Base-by-base conservation (phyloP, 129 eudicot species). In the Gnaphalium uliginosum region DNA sequence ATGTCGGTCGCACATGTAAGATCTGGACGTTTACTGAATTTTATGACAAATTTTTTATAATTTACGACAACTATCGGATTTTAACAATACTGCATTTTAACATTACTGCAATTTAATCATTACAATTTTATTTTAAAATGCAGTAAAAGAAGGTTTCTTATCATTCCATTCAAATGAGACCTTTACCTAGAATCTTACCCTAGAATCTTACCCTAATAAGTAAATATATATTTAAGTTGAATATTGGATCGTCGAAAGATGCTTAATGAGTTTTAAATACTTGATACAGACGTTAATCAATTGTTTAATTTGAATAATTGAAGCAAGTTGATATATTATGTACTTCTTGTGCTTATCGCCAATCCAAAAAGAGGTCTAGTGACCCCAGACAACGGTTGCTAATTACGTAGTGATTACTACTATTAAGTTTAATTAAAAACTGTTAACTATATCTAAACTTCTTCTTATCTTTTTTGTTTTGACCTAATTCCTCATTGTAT, bases 271-370 rank as follows among this genome's bases (percentile, higher is more conserved):
- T 69, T 77, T 26, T 7, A 69, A 46, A 35, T n/a, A 4, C 58
- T 46, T 77, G 76, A 69, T 60, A 59, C 4, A 1, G 76, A 77
- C 81, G 53, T 23, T 77, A 69, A 59, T 60, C 25, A 61, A 7
- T 71, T 78, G 72, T 78, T 78, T 78, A 78, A 46, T 57, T 21
- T 57, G 14, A 57, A 57, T 57, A 57, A 57, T 57, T 18, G 27
- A 57, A n/a, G 62, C 62, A 57, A 21, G 62, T 21, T 57, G 62
- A 19, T 6, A 57, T 57, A 46, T 11, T 57, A 27, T 57, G 27
- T n/a, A 21, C 27, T 56, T 56, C 25, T 21, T 7, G 62, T 57
- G 62, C 25, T 57, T 57, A 57, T 57, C 62, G 27, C 26, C 62
- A 21, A n/a, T 2, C 4, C 25, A 57, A 7, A 57, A 57, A 57